phyloP scores from a whole-genome alignment of 768 basidiomycete species.

The Tylopilus balloui region DNA sequence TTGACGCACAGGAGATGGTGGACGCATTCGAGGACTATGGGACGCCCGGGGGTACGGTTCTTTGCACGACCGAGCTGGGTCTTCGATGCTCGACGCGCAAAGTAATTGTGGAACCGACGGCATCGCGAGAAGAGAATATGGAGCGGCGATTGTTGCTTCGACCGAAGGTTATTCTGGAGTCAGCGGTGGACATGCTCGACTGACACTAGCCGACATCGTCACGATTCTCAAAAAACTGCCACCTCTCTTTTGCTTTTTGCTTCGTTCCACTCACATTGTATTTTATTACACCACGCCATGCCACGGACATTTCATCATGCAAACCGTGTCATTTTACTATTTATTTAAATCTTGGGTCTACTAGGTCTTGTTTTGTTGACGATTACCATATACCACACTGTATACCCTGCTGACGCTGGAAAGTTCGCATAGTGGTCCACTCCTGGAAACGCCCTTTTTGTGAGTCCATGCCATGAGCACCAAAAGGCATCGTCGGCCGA shows the following conservation, averaged over 20 bases:
- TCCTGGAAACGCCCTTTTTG: not conserved
- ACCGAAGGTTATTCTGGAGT: constrained; percentile 76
- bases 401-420: constrained; percentile 6
- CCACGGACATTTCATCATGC: constrained; percentile 15
- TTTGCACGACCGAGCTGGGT: constrained; percentile 71
- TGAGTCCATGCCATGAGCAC: constrained; percentile 9
- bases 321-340: constrained; percentile 2
- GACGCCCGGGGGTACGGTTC: constrained; percentile 45
- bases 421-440: no score
- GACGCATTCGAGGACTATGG: constrained; percentile 64
- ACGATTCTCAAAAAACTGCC: not conserved
- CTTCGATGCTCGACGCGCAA: constrained; percentile 59
- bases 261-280: constrained; percentile 16
- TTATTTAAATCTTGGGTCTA: constrained; percentile 6
- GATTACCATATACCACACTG: not conserved
- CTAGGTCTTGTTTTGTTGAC: constrained; percentile 1
- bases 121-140: constrained; percentile 39
- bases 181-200: constrained; percentile 52
- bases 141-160: constrained; percentile 59
- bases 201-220: constrained; percentile 20
- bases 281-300: constrained; percentile 12
- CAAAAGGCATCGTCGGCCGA: constrained; percentile 17
- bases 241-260: not conserved
- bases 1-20: constrained; percentile 48
- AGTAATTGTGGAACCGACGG: constrained; percentile 14